These are phyloP conservation scores for Eurotiales sp. DNA, from an alignment of 2,329 filamentous ascomycete genomes.

Conservation along the genomic window DNA sequence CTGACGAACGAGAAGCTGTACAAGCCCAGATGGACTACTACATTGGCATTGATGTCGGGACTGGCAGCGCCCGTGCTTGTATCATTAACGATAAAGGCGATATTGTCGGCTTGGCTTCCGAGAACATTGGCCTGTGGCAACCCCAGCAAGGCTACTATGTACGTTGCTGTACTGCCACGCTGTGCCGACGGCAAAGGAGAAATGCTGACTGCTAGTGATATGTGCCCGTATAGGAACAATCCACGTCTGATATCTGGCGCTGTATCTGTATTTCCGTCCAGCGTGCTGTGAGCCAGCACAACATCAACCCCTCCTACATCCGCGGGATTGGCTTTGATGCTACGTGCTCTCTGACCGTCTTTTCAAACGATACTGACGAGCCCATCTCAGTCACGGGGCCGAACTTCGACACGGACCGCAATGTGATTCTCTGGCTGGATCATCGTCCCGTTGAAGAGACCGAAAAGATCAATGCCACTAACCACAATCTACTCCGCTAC, in stretches of 20 bases:
- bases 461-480: slow-evolving; percentile 85
- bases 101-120: slow-evolving; percentile 68
- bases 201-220: background rate
- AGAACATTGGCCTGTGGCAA: slow-evolving; percentile 78
- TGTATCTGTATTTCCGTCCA: slow-evolving; percentile 89
- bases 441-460: slow-evolving; percentile 90
- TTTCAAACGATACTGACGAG: slow-evolving; percentile 82
- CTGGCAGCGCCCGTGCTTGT: slow-evolving; percentile 89
- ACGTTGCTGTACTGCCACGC: too few species aligned
- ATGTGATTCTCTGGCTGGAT: slow-evolving; percentile 96
- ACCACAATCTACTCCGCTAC: slow-evolving; percentile 89
- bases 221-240: slow-evolving; percentile 72
- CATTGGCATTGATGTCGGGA: slow-evolving; percentile 93
- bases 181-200: too few species aligned
- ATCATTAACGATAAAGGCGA: slow-evolving; percentile 90
- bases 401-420: slow-evolving; percentile 83
- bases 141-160: slow-evolving; percentile 72
- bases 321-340: slow-evolving; percentile 95
- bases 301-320: slow-evolving; percentile 70
- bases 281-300: slow-evolving; percentile 74
- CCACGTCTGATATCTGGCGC: slow-evolving; percentile 92
- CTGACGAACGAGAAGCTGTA: slow-evolving; percentile 54
- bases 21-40: slow-evolving; percentile 57
- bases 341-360: slow-evolving; percentile 94
- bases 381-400: slow-evolving; percentile 88